Percentiles rank a stretch among this genome's conserved stretches.
Evolutionary conservation across 148 eudicot species (phyloP).

Genomic region (Fallopia convolvulus): DNA sequence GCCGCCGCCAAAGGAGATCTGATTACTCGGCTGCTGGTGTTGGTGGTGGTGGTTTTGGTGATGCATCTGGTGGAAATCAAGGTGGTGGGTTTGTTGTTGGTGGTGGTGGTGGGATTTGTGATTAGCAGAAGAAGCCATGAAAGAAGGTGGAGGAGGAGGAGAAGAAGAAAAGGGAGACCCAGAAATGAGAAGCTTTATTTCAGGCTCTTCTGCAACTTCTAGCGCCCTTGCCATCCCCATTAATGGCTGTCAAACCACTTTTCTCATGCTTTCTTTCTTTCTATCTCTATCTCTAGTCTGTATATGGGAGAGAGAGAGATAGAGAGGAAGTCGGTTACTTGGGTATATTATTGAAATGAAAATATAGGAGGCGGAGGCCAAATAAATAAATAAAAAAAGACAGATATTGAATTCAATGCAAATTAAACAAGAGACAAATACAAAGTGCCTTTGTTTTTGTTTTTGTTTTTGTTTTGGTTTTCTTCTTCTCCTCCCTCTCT

Average conservation of each 20-base stretch:
- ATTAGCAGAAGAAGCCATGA: background rate
- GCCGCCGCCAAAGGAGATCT: constrained; percentile 14
- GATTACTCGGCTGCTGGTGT: constrained; percentile 7
- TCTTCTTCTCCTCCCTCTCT: background rate
- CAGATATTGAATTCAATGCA: background rate
- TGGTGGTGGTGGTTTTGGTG: background rate
- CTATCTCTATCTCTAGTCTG: background rate
- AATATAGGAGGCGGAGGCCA: background rate
- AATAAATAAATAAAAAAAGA: background rate
- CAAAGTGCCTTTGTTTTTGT: constrained; percentile 2
- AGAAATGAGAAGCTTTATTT: background rate
- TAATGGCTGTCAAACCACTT: constrained; percentile 8
- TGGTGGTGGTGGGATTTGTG: background rate
- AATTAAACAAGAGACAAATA: background rate
- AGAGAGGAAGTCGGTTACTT: constrained; percentile 12
- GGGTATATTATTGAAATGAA: background rate
- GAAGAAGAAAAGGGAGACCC: background rate
- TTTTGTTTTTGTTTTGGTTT: background rate
- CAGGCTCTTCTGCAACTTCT: constrained; percentile 8
- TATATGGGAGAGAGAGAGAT: background rate
- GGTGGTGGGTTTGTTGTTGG: background rate
- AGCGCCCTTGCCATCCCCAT: constrained; percentile 9
- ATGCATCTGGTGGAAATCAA: constrained; percentile 10
- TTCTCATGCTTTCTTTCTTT: constrained; percentile 2
- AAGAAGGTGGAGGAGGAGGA: background rate